phyloP scores from a whole-genome alignment of 805 yeast species.

The Citeromyces nyonsensis region DNA sequence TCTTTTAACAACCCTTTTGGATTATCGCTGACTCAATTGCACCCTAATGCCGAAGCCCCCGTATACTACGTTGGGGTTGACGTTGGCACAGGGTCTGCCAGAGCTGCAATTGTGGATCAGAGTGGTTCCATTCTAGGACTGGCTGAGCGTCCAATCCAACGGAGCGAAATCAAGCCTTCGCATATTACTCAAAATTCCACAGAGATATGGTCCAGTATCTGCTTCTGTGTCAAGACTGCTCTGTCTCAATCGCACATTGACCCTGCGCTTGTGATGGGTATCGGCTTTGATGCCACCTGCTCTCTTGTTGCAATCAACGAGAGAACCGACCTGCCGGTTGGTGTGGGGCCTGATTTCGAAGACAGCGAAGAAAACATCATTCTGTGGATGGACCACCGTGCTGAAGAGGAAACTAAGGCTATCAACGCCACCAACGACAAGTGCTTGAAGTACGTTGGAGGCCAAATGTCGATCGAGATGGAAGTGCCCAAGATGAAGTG shows the following conservation, averaged over 20 bases:
- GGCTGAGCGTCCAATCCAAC: conserved; percentile 63
- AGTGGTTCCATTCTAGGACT: conserved; percentile 69
- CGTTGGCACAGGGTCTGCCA: conserved; percentile 93
- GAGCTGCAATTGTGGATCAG: conserved; percentile 84
- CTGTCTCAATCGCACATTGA: conserved; percentile 64
- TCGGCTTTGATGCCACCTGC: conserved; percentile 96
- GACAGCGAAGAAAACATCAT: conserved; percentile 69
- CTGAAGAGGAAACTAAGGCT: conserved; percentile 60
- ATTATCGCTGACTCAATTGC: conserved; percentile 16
- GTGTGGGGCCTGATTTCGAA: conserved; percentile 83
- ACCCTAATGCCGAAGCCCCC: conserved; percentile 8
- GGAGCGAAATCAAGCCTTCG: conserved; percentile 61
- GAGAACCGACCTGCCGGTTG: conserved; percentile 50
- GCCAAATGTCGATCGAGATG: conserved; percentile 96
- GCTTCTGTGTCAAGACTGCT: conserved; percentile 67
- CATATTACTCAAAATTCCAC: conserved; percentile 76
- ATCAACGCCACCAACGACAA: conserved; percentile 74
- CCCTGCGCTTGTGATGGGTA: conserved; percentile 55
- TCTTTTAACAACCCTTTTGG: conserved; percentile 18
- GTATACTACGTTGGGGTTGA: conserved; percentile 21
- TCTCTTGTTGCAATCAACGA: conserved; percentile 75
- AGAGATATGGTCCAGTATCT: conserved; percentile 84
- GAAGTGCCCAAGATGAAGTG: conserved; percentile 94
- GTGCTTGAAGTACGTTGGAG: conserved; percentile 86
- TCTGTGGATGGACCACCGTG: conserved; percentile 98